Evolutionary conservation across 192 early-diverging fungal genomes (phyloP), one percentile per base, ranked within the genome.

Genomic region (Backusella australiensis): DNA sequence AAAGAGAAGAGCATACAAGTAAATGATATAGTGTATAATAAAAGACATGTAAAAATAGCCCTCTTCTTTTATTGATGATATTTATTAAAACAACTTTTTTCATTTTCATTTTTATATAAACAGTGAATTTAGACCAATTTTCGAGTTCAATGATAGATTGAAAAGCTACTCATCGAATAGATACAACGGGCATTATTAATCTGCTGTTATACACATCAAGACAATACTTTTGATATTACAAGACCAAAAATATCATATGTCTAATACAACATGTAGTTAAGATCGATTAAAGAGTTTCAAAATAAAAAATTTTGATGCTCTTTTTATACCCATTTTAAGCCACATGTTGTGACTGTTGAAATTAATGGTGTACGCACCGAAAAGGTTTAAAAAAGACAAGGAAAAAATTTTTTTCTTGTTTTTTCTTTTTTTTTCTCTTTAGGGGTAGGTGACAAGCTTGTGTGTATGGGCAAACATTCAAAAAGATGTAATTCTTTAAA

Each of bases 391-490:
- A 56, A 53, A 11, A 23, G 21, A 8, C 23, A 56, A 23, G 9
- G 21, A 26, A 8, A 56, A 56, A 26, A 3, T 11, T 26, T 11
- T 26, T 71, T 23, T 17, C 3, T 1, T 52, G 6, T 7, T 23
- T 73, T 49, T 32, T 26, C 11, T 53, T 56, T 59, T 72, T 72
- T 15, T 63, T 72, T 72, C 46, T 41, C 21, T 72, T 66, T 44
- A 72, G 70, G 70, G 59, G 66, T 44, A 78, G 77, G 77, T 73
- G 66, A 39, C 67, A 78, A 78, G 77, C 77, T 74, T 73, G 74
- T 69, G 77, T 74, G 42, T 74, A 78, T 67, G 77, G 77, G 77
- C 67, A 78, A 78, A 78, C 77, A 78, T 68, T 69, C 77, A 65
- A 78, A 67, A 73, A 73, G 77, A 78, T 32, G 23, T 78, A 65